Conservation (phyloP, 345 rosid species). For the Moricandia moricandioides region DNA sequence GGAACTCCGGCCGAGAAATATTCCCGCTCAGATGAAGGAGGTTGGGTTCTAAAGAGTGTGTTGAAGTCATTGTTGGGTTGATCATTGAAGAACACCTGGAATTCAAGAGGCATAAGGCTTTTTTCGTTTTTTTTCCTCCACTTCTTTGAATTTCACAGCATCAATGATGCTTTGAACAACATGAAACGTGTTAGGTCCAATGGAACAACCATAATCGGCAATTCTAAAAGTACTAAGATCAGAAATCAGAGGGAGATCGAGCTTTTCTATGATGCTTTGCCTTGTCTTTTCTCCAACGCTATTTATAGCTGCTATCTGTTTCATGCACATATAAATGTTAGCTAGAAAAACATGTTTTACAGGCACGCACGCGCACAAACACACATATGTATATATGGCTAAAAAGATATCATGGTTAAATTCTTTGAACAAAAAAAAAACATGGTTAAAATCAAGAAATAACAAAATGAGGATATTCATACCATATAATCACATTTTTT, state of each 20-base stretch:
- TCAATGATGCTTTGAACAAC: constrained; percentile 22
- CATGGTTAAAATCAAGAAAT: not conserved
- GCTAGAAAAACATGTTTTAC: not conserved
- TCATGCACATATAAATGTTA: not conserved
- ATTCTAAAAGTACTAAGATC: not conserved
- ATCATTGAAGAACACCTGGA: constrained; percentile 45
- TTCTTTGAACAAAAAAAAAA: not conserved
- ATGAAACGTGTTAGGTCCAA: constrained; percentile 21
- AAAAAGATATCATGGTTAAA: not conserved
- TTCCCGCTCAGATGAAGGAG: not conserved
- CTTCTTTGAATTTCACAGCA: not conserved
- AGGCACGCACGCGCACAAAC: not conserved
- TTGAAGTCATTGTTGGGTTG: constrained; percentile 41
- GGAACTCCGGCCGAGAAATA: constrained; percentile 38
- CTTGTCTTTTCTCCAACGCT: not conserved
- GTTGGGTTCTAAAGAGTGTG: constrained; percentile 38
- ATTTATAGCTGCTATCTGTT: constrained; percentile 11
- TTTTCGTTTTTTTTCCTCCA: not conserved
- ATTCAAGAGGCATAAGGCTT: not conserved
- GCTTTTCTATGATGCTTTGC: not conserved
- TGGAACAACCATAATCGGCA: constrained; percentile 30
- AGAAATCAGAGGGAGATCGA: not conserved
- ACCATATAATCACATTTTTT: not conserved
- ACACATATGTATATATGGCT: not conserved
- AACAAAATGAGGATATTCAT: not conserved